Percentiles rank a stretch among this genome's conserved stretches.
These are phyloP conservation scores for Scutellaria minor DNA, from an alignment of 257 asterid genomes.

Conservation along the genomic window DNA sequence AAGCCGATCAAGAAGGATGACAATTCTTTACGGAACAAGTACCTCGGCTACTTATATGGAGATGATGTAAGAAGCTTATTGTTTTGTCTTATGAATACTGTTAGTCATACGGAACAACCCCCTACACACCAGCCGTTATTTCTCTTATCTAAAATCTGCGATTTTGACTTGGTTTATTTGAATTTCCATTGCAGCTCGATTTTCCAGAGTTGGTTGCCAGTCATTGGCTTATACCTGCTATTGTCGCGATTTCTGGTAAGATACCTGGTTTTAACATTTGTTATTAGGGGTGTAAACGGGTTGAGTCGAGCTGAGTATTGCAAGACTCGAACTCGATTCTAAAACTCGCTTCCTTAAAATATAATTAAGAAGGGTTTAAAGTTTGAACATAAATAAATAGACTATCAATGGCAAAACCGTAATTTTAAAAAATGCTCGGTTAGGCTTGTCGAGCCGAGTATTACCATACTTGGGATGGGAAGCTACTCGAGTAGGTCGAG, in stretches of 20 bases:
- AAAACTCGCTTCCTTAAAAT: no score
- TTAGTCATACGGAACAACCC: background rate
- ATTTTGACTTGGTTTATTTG: background rate
- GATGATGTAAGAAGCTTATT: slow-evolving; percentile 71
- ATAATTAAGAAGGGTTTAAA: no score
- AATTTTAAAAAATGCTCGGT: no score
- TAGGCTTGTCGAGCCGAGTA: no score
- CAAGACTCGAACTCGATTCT: no score
- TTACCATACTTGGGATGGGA: no score
- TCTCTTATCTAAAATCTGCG: background rate
- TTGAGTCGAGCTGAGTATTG: no score
- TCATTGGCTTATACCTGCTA: slow-evolving; percentile 87
- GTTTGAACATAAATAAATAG: no score
- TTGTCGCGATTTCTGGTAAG: slow-evolving; percentile 76
- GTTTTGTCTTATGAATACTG: background rate
- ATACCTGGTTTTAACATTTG: background rate
- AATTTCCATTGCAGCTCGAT: slow-evolving; percentile 65
- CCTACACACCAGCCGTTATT: background rate
- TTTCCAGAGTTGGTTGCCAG: slow-evolving; percentile 80
- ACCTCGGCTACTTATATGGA: slow-evolving; percentile 68
- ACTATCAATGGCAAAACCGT: no score
- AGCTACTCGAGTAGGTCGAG: no score
- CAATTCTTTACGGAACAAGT: slow-evolving; percentile 57
- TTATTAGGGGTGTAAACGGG: background rate
- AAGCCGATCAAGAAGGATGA: slow-evolving; percentile 44